These are phyloP conservation scores for Backusella sp. DNA, from an alignment of 192 early-diverging fungal species.

Conservation along the genomic window DNA sequence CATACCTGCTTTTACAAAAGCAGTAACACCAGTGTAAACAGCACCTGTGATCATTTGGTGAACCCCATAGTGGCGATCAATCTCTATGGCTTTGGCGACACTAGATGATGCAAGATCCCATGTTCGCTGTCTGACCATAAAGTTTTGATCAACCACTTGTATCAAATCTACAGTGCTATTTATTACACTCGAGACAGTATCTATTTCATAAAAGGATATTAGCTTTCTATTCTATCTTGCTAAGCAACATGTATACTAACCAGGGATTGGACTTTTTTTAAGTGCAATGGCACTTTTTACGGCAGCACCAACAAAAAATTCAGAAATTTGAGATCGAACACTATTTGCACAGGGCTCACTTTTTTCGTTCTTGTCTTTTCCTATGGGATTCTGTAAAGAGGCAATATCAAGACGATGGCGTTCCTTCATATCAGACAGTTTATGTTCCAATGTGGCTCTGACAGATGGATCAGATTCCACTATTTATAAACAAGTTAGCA, in stretches of 20 bases:
- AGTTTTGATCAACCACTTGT: constrained; percentile 41
- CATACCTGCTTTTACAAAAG: constrained; percentile 50
- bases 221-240: not conserved
- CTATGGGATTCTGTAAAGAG: not conserved
- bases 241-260: not conserved
- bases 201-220: constrained; percentile 7
- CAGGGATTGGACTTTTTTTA: constrained; percentile 51
- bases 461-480: constrained; percentile 19
- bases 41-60: constrained; percentile 49
- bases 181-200: constrained; percentile 41
- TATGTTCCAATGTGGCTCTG: constrained; percentile 7
- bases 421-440: constrained; percentile 16
- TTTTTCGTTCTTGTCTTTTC: not conserved
- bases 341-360: not conserved
- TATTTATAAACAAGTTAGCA: not conserved
- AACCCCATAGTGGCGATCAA: constrained; percentile 52
- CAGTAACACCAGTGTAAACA: constrained; percentile 43
- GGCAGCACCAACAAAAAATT: constrained; percentile 41
- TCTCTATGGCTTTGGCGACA: constrained; percentile 44
- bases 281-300: constrained; percentile 43
- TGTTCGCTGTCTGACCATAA: constrained; percentile 44
- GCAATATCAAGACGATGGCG: constrained; percentile 1
- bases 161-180: constrained; percentile 37
- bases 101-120: constrained; percentile 47
- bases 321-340: constrained; percentile 8